Evolutionary conservation across 805 yeast genomes (phyloP).

Genomic region (Monosporozyma yasuniensis): DNA sequence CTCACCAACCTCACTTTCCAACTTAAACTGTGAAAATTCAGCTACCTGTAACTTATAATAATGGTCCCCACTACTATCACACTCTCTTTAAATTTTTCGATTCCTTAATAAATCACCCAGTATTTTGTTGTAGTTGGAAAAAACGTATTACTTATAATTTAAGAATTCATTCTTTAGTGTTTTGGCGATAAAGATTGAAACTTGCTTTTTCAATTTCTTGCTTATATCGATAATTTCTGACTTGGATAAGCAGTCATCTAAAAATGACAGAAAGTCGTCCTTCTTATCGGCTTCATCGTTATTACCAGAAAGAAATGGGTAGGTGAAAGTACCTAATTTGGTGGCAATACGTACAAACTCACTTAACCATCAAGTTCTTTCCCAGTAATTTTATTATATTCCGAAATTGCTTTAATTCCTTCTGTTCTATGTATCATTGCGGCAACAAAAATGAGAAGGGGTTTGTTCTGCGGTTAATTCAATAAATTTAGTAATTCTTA

Average conservation of each 20-base stretch:
- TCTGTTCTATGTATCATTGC: background rate
- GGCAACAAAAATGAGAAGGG: background rate
- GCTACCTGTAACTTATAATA: background rate
- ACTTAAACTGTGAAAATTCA: background rate
- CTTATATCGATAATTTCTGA: background rate
- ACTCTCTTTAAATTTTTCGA: background rate
- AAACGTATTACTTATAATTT: background rate
- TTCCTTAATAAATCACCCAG: background rate
- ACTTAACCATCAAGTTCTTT: background rate
- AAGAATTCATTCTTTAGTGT: background rate
- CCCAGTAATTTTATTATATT: background rate
- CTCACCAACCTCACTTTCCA: background rate
- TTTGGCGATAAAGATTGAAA: background rate
- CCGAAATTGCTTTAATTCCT: background rate
- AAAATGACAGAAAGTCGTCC: background rate
- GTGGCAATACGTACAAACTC: background rate
- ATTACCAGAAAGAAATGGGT: background rate
- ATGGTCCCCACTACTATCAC: background rate
- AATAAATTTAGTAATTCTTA: background rate
- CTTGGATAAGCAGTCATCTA: background rate
- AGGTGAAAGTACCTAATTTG: background rate
- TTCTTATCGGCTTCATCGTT: background rate
- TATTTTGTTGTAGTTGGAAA: background rate
- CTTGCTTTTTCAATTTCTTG: background rate
- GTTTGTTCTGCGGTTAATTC: background rate